Conservation (phyloP, 2,329 filamentous ascomycete species). For the Polychaeton citri region DNA sequence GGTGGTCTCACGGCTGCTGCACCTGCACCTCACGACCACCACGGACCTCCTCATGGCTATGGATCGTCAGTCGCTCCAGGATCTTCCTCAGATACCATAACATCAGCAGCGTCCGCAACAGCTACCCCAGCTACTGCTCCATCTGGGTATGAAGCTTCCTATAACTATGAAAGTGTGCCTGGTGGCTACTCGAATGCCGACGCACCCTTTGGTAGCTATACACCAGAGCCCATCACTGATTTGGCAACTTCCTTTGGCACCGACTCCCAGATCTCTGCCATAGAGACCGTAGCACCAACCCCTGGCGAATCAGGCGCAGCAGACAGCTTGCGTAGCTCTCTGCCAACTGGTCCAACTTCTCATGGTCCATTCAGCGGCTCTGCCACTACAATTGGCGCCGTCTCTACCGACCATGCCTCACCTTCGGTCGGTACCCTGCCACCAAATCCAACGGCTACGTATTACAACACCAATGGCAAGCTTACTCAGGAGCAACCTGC, state of each 20-base stretch:
- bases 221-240: constrained; percentile 19
- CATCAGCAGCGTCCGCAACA: background rate
- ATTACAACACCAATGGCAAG: constrained; percentile 58
- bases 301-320: constrained; percentile 20
- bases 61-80: background rate
- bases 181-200: constrained; percentile 31
- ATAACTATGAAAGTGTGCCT: background rate
- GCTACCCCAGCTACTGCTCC: constrained; percentile 1
- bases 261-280: constrained; percentile 29
- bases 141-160: background rate
- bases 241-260: constrained; percentile 30
- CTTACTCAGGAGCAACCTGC: constrained; percentile 56
- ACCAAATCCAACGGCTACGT: constrained; percentile 47
- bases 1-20: constrained; percentile 22
- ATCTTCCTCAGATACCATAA: background rate
- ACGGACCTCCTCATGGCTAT: background rate
- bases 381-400: constrained; percentile 56
- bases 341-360: constrained; percentile 45
- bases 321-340: constrained; percentile 32
- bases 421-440: constrained; percentile 45
- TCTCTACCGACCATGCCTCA: constrained; percentile 44
- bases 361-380: constrained; percentile 58
- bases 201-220: constrained; percentile 25
- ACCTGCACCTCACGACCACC: constrained; percentile 24
- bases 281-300: constrained; percentile 16